Percentiles rank a stretch among this genome's conserved stretches.
Conservation (phyloP, 148 eudicot genomes). For the Euryodendron excelsum region DNA sequence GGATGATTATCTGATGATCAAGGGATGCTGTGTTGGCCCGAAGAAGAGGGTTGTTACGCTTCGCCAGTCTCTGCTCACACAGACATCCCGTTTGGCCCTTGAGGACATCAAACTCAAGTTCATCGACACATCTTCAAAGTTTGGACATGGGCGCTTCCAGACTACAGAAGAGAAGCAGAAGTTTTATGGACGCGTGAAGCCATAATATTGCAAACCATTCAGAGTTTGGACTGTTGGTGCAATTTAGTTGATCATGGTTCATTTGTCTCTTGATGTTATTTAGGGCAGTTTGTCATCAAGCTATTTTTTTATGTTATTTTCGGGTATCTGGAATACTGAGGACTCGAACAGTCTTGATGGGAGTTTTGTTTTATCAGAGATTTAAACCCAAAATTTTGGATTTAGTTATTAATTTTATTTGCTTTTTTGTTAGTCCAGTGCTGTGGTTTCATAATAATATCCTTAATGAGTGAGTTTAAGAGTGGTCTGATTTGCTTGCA, state of each 20-base stretch:
- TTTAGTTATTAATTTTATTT: background rate
- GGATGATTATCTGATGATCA: constrained; percentile 80
- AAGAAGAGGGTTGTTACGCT: constrained; percentile 91
- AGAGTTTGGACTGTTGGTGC: background rate
- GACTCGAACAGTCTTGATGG: background rate
- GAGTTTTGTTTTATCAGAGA: constrained; percentile 9
- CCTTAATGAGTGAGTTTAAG: too few relatives aligned
- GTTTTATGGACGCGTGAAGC: constrained; percentile 59
- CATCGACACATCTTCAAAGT: constrained; percentile 88
- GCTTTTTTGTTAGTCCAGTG: background rate
- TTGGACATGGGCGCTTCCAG: constrained; percentile 96
- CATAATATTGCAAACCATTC: constrained; percentile 2
- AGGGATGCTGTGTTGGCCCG: constrained; percentile 80
- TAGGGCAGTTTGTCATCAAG: background rate
- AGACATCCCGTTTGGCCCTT: constrained; percentile 77
- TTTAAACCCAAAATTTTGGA: background rate
- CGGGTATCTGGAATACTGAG: background rate
- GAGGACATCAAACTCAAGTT: constrained; percentile 85
- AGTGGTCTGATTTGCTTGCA: too few relatives aligned
- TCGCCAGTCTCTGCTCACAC: constrained; percentile 70
- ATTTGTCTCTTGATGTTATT: background rate
- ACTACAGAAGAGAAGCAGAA: constrained; percentile 71
- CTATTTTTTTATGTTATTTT: background rate
- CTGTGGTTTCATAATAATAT: background rate
- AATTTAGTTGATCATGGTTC: background rate